Conservation (phyloP, 495 filamentous ascomycete species). For the Parathielavia hyrcaniae region DNA sequence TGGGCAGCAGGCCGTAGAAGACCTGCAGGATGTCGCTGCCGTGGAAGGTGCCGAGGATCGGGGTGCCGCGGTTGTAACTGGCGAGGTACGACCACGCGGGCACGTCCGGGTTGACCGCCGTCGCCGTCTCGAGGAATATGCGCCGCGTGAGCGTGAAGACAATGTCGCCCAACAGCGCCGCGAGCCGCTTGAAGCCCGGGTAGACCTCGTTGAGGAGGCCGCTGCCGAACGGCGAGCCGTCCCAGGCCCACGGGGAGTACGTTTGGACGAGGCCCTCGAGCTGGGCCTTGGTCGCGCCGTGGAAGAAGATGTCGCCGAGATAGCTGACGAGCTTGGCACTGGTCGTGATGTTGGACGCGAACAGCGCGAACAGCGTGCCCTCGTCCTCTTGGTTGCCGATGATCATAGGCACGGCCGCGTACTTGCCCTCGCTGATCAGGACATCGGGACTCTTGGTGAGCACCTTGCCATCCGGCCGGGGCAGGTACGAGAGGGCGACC, state of each 20-base stretch:
- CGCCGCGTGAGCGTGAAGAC: slow-evolving; percentile 61
- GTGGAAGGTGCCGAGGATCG: slow-evolving; percentile 68
- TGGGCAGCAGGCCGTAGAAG: slow-evolving; percentile 55
- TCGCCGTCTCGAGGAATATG: slow-evolving; percentile 44
- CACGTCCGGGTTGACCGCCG: slow-evolving; percentile 46
- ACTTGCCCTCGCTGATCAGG: slow-evolving; percentile 44
- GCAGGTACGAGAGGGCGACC: slow-evolving; percentile 57
- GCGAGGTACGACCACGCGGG: slow-evolving; percentile 65
- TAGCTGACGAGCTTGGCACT: slow-evolving; percentile 54
- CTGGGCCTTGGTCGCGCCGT: slow-evolving; percentile 38
- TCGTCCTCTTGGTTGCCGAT: slow-evolving; percentile 56
- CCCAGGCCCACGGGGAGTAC: slow-evolving; percentile 46
- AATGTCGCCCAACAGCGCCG: slow-evolving; percentile 67
- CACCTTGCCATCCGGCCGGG: slow-evolving; percentile 55
- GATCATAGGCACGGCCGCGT: slow-evolving; percentile 53
- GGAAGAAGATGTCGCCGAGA: slow-evolving; percentile 51
- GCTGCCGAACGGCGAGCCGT: slow-evolving; percentile 62
- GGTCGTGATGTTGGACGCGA: slow-evolving; percentile 58
- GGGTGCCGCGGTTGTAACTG: slow-evolving; percentile 61
- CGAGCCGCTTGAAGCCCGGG: slow-evolving; percentile 68
- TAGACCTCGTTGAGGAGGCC: slow-evolving; percentile 58
- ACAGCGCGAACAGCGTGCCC: slow-evolving; percentile 56
- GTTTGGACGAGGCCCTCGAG: slow-evolving; percentile 50
- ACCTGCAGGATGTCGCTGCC: slow-evolving; percentile 60
- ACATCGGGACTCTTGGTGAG: slow-evolving; percentile 53